Evolutionary conservation across 208 protist species (phyloP), one percentile per base, ranked within the genome.

Genomic region (Kentomonas sorsogonicus): DNA sequence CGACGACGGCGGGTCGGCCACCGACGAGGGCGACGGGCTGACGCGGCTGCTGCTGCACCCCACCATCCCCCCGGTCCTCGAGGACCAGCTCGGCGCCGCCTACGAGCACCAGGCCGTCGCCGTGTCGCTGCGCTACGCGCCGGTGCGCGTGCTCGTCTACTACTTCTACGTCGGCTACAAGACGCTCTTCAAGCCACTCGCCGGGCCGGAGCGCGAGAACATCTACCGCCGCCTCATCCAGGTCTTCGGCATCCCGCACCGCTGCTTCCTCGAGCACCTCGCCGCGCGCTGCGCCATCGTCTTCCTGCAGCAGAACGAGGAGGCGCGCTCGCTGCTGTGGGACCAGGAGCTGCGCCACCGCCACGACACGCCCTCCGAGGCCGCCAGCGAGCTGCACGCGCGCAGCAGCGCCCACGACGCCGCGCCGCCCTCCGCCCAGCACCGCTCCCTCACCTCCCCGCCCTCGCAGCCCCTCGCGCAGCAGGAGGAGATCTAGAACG

Each of bases 161-260:
- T 89, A 80, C 56, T 89, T 93, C 53, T 93, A 78, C 60, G 77
- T 60, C n/a, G 76, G 79, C 51, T 87, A 73, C 57, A 85, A 87
- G 58, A 54, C 83, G 30, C 60, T 93, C 18, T 75, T 93, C 55
- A 74, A 72, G 29, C 82, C 86, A 15, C 66, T 93, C 25, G 79
- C 80, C 7, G 66, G 48, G 33, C 65, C 79, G 27, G 81, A 93
- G 66, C 72, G 80, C 2, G 72, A 66, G 26, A 93, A 89, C 67
- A 84, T 93, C 36, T 88, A 75, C 66, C 62, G 66, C 2, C 86
- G 86, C 1, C 59, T 93, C 18, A 57, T 79, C 45, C 68, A 57
- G 1, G 77, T 71, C 11, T 86, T 88, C 56, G 82, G 81, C 2
- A 72, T 93, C 36, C 79, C 86, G 48, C 68, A 75, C 31, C 66